A percentile compares a stretch with the other conserved stretches of the same genome.
These are phyloP conservation scores for Poa pratensis DNA, from an alignment of 176 grass and related monocot species.

Conservation along the genomic window DNA sequence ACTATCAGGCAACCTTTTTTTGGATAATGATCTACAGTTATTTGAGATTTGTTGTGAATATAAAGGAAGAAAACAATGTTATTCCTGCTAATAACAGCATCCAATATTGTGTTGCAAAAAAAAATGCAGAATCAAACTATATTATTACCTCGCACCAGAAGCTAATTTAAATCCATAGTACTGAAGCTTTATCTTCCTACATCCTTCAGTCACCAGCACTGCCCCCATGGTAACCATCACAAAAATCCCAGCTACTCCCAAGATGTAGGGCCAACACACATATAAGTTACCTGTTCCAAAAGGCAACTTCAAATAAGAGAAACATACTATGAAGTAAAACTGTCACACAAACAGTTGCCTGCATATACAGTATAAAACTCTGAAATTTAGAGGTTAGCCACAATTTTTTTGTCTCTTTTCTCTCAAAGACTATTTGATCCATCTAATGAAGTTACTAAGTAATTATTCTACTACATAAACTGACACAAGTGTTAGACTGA, in stretches of 20 bases:
- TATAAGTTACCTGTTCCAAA: slow-evolving; percentile 65
- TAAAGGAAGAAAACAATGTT: neutral
- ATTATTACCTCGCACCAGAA: slow-evolving; percentile 75
- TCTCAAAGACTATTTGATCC: neutral
- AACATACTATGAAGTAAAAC: slow-evolving; percentile 25
- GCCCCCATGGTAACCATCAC: slow-evolving; percentile 88
- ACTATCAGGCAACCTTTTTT: slow-evolving; percentile 1
- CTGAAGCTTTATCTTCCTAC: slow-evolving; percentile 95
- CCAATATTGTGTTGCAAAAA: neutral
- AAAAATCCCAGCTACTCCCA: slow-evolving; percentile 80
- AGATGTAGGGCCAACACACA: slow-evolving; percentile 75
- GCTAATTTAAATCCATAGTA: slow-evolving; percentile 96
- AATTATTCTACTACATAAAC: slow-evolving; percentile 13
- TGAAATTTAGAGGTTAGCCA: neutral
- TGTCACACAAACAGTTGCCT: neutral
- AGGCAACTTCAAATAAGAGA: slow-evolving; percentile 24
- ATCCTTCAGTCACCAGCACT: slow-evolving; percentile 91
- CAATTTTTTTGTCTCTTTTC: no score
- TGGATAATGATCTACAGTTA: slow-evolving; percentile 14
- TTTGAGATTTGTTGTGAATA: neutral
- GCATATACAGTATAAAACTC: neutral
- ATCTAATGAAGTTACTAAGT: neutral
- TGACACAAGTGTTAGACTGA: neutral
- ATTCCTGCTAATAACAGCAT: slow-evolving; percentile 3
- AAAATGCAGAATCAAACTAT: slow-evolving; percentile 33